Conservation (phyloP, 495 filamentous ascomycete species). For the Eremomyces bilateralis region DNA sequence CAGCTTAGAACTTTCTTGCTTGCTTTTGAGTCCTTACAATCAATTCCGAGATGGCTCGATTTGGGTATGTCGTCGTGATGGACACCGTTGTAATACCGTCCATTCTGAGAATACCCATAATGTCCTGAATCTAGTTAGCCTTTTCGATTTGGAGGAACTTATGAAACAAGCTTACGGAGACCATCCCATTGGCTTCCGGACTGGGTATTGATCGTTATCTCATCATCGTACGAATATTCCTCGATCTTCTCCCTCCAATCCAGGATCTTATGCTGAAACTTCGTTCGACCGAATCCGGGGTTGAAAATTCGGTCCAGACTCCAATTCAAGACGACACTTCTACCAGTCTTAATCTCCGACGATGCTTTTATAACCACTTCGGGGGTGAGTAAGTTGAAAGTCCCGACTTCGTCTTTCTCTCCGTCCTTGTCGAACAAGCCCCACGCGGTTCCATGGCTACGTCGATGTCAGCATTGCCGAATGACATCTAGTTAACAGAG, state of each 20-base stretch:
- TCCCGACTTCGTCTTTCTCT: slow-evolving; percentile 9
- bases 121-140: neutral
- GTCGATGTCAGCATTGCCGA: neutral
- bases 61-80: neutral
- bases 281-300: slow-evolving; percentile 1
- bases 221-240: slow-evolving; percentile 3
- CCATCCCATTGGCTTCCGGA: slow-evolving; percentile 5
- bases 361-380: slow-evolving; percentile 10
- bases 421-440: neutral
- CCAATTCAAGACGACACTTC: slow-evolving; percentile 1
- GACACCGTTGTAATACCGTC: neutral
- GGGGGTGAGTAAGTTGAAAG: slow-evolving; percentile 12
- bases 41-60: neutral
- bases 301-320: slow-evolving; percentile 1
- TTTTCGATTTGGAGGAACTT: too few species aligned
- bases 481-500: neutral
- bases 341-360: slow-evolving; percentile 8
- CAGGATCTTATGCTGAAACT: slow-evolving; percentile 2
- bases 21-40: neutral
- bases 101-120: neutral
- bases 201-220: slow-evolving; percentile 5
- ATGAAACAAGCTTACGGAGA: slow-evolving; percentile 1
- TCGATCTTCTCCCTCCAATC: neutral
- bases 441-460: neutral
- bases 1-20: neutral